Percentiles rank a stretch among this genome's conserved stretches.
These are phyloP conservation scores for Linnemannia hyalina DNA, from an alignment of 192 early-diverging fungal genomes.

Conservation along the genomic window DNA sequence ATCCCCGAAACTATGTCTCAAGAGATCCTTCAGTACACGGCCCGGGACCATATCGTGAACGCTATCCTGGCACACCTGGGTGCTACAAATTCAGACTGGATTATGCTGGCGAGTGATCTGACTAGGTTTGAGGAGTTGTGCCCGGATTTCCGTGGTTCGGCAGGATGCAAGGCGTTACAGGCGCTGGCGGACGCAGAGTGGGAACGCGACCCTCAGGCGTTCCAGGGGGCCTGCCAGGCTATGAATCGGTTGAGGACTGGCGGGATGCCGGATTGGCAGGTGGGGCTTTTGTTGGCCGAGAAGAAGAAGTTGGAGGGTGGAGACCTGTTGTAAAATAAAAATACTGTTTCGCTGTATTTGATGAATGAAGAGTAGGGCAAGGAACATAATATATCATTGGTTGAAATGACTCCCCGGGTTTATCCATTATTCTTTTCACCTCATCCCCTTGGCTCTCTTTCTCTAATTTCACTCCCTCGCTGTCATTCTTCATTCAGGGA, in stretches of 20 bases:
- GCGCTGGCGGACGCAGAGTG: slow-evolving; percentile 35
- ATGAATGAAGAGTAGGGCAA: not conserved
- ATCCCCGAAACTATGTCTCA: slow-evolving; percentile 47
- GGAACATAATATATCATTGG: not conserved
- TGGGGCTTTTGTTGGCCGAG: slow-evolving; percentile 32
- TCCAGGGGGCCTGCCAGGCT: slow-evolving; percentile 40
- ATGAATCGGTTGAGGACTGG: slow-evolving; percentile 17
- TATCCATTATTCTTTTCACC: not conserved
- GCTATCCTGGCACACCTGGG: slow-evolving; percentile 46
- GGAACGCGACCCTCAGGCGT: slow-evolving; percentile 30
- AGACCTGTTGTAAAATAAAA: slow-evolving; percentile 1
- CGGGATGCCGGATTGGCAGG: slow-evolving; percentile 51
- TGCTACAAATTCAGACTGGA: slow-evolving; percentile 35
- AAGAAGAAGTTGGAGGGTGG: slow-evolving; percentile 44
- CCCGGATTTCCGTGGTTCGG: slow-evolving; percentile 22
- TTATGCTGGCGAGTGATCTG: slow-evolving; percentile 34
- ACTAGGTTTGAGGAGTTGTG: slow-evolving; percentile 32
- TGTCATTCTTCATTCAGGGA: not conserved
- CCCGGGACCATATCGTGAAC: slow-evolving; percentile 44
- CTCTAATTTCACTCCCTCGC: no score
- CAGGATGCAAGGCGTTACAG: slow-evolving; percentile 5
- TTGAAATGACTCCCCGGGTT: not conserved
- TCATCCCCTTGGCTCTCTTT: not conserved
- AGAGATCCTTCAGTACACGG: slow-evolving; percentile 39
- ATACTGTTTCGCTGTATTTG: not conserved